Percentiles rank a stretch among this genome's conserved stretches.
phyloP scores from a whole-genome alignment of 306 rosid genomes.

The Spatholobus suberectus region DNA sequence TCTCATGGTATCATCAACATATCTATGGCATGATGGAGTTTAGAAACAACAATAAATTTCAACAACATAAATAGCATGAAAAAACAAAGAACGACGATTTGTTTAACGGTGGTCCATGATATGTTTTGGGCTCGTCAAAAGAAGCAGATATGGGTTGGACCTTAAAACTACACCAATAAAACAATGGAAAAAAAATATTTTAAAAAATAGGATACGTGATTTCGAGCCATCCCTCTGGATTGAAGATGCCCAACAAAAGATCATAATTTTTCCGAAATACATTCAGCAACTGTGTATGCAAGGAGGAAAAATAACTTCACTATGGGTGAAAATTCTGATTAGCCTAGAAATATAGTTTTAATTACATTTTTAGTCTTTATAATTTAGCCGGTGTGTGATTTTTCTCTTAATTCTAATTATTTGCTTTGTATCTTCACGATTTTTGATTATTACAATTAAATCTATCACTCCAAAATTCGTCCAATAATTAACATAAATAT shows the following conservation, averaged over 20 bases:
- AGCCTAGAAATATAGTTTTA: not conserved
- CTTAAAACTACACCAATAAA: not conserved
- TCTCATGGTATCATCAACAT: constrained; percentile 77
- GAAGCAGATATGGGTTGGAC: not conserved
- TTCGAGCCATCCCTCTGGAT: constrained; percentile 95
- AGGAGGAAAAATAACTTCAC: constrained; percentile 8
- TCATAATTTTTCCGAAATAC: constrained; percentile 76
- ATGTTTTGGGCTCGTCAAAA: too few species aligned
- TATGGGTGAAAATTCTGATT: not conserved
- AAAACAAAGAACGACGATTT: not conserved
- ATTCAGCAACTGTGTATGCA: constrained; percentile 72
- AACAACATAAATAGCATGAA: not conserved
- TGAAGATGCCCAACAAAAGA: constrained; percentile 82
- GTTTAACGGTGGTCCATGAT: not conserved
- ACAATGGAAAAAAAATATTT: not conserved
- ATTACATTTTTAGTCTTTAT: not conserved
- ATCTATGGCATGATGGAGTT: constrained; percentile 51
- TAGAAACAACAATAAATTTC: constrained; percentile 41
- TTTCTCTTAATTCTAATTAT: not conserved
- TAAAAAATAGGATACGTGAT: constrained; percentile 81
- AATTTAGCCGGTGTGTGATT: not conserved
- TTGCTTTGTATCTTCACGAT: not conserved
- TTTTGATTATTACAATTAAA: not conserved
- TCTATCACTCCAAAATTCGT: not conserved
- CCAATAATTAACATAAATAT: not conserved